Conservation (phyloP, 768 basidiomycete species). For the Auricularia sp. region DNA sequence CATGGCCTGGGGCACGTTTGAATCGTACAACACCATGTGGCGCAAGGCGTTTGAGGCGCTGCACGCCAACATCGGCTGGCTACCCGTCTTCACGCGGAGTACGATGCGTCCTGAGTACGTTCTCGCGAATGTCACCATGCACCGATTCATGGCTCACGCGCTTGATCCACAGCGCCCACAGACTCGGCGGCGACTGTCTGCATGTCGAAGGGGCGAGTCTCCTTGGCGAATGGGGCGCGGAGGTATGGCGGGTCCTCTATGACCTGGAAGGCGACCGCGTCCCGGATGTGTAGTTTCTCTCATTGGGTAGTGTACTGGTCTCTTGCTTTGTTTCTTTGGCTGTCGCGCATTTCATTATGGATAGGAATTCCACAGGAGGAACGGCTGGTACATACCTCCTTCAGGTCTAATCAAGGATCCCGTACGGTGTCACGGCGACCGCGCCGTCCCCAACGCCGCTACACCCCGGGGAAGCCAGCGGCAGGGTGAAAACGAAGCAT, state of each 20-base stretch:
- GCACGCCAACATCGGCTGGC: background rate
- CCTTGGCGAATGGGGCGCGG: background rate
- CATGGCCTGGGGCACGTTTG: background rate
- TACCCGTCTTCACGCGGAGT: background rate
- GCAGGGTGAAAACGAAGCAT: too few species aligned
- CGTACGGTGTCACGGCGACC: too few species aligned
- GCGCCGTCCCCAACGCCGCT: too few species aligned
- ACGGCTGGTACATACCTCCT: too few species aligned
- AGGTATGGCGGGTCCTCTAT: background rate
- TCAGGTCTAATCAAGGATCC: too few species aligned
- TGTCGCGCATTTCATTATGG: too few species aligned
- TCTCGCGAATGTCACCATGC: background rate
- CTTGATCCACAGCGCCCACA: background rate
- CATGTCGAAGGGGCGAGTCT: background rate
- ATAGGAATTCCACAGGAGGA: too few species aligned
- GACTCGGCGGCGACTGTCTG: background rate
- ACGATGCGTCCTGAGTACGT: background rate
- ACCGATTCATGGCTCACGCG: too few species aligned
- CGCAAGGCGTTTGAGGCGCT: background rate
- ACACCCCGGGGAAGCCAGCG: too few species aligned
- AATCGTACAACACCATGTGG: background rate
- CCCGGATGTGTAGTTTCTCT: background rate
- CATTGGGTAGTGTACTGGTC: too few species aligned
- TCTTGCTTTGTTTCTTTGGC: too few species aligned
- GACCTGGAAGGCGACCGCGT: background rate